Conservation (phyloP, 2,329 filamentous ascomycete genomes). For the Paecilomyces formosus region DNA sequence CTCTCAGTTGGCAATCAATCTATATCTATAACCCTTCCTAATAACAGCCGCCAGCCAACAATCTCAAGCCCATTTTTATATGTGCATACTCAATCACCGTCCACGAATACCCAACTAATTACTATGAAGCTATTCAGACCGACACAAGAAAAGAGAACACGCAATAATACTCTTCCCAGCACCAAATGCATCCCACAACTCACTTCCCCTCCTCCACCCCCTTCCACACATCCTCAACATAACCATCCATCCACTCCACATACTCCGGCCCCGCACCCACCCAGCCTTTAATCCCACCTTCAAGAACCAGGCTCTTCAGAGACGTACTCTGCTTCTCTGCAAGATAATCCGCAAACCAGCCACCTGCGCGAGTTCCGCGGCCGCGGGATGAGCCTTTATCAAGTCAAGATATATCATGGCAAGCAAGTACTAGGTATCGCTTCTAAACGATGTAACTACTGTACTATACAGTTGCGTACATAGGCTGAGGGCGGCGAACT, state of each 20-base stretch:
- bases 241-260: slow-evolving; percentile 42
- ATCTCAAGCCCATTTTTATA: not conserved
- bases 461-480: too few species aligned
- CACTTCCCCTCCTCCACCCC: not conserved
- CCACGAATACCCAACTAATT: slow-evolving; percentile 9
- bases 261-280: slow-evolving; percentile 41
- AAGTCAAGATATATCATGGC: too few species aligned
- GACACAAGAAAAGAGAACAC: too few species aligned
- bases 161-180: too few species aligned
- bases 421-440: too few species aligned
- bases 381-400: slow-evolving; percentile 46
- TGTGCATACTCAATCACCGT: not conserved
- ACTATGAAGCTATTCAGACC: too few species aligned
- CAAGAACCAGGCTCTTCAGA: slow-evolving; percentile 44
- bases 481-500: slow-evolving; percentile 8
- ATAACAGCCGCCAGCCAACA: too few species aligned
- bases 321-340: slow-evolving; percentile 29
- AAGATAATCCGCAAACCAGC: slow-evolving; percentile 50
- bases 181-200: not conserved
- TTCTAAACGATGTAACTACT: too few species aligned
- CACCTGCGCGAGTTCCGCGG: slow-evolving; percentile 47
- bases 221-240: slow-evolving; percentile 14
- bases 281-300: slow-evolving; percentile 51
- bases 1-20: too few species aligned
- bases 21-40: too few species aligned